Evolutionary conservation across 352 stramenopile genomes (phyloP).

Genomic region (Peronospora destructor): DNA sequence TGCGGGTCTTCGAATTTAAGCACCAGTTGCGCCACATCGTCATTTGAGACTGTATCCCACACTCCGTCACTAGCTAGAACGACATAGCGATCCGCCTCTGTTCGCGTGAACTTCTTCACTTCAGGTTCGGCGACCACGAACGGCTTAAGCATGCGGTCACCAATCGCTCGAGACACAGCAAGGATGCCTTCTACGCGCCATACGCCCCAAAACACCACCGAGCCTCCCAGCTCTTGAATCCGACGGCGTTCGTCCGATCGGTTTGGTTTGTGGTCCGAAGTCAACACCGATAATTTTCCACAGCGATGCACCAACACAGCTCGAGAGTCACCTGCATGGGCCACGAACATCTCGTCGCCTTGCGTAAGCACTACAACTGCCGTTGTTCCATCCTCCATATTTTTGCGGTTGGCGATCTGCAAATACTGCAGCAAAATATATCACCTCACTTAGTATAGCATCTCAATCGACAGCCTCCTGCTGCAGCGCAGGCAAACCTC

Average conservation of each 20-base stretch:
- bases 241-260: conserved; percentile 84
- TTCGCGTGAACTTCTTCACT: conserved; percentile 59
- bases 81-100: conserved; percentile 70
- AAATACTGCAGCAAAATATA: conserved; percentile 47
- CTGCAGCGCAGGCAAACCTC: conserved; percentile 34
- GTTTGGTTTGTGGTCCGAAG: conserved; percentile 89
- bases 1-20: conserved; percentile 65
- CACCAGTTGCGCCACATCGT: conserved; percentile 71
- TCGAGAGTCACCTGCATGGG: conserved; percentile 86
- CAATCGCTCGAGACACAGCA: conserved; percentile 88
- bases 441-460: neutral
- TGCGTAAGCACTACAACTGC: conserved; percentile 78
- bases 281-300: conserved; percentile 73
- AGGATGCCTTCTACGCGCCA: conserved; percentile 92
- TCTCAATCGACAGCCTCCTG: neutral
- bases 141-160: conserved; percentile 88
- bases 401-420: conserved; percentile 73
- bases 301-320: conserved; percentile 80
- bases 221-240: conserved; percentile 84
- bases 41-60: conserved; percentile 89
- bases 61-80: conserved; percentile 88
- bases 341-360: conserved; percentile 77
- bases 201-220: conserved; percentile 87
- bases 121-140: conserved; percentile 90
- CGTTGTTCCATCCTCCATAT: conserved; percentile 86